phyloP scores from a whole-genome alignment of 163 green algal genomes.

The Chlorella variabilis region DNA sequence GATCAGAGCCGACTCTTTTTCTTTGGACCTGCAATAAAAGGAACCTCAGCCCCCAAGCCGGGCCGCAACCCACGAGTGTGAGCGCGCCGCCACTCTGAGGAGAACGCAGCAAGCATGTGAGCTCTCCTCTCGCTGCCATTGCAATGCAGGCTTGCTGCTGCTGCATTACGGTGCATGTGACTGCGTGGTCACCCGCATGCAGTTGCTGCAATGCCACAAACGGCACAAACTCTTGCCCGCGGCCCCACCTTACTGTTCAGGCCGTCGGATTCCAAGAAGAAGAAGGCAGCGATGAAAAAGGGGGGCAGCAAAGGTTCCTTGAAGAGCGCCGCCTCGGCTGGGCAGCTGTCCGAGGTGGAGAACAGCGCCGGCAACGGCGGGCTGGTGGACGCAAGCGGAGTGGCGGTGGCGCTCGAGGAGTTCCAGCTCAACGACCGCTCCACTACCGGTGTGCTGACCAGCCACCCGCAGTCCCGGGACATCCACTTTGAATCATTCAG shows the following conservation, averaged over 20 bases:
- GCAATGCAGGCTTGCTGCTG: too few relatives aligned
- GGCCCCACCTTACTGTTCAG: background rate
- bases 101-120: background rate
- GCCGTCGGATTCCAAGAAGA: constrained; percentile 65
- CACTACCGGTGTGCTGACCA: constrained; percentile 86
- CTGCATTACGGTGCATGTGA: background rate
- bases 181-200: too few relatives aligned
- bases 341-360: constrained; percentile 10
- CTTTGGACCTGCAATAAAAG: too few relatives aligned
- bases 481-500: constrained; percentile 90
- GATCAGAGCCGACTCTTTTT: too few relatives aligned
- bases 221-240: too few relatives aligned
- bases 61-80: too few relatives aligned
- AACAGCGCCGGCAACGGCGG: constrained; percentile 41
- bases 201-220: background rate
- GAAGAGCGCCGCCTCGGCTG: constrained; percentile 10
- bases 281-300: constrained; percentile 61
- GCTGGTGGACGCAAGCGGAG: background rate
- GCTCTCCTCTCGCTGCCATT: too few relatives aligned
- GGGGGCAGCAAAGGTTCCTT: constrained; percentile 24
- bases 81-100: too few relatives aligned
- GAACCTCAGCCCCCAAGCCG: too few relatives aligned
- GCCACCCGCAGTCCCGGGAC: constrained; percentile 84
- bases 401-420: constrained; percentile 34
- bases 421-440: constrained; percentile 63